Percentiles rank a stretch among this genome's conserved stretches.
Conservation (phyloP, 2,329 filamentous ascomycete species). For the Ilyonectria sp. region DNA sequence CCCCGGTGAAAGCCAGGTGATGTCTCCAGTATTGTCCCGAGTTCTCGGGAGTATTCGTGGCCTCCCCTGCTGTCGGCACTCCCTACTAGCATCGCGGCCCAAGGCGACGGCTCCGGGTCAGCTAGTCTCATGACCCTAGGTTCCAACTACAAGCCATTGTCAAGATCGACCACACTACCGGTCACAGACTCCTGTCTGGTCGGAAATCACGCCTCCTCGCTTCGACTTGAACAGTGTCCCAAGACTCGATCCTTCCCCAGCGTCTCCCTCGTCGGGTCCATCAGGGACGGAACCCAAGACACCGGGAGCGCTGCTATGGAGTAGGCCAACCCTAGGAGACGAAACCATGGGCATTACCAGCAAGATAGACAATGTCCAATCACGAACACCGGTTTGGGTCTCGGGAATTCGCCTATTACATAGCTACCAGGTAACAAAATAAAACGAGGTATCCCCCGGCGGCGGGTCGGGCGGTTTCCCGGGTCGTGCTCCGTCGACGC, state of each 20-base stretch:
- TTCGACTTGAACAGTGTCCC: conserved; percentile 1
- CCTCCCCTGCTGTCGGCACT: conserved; percentile 6
- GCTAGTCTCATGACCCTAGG: conserved; percentile 5
- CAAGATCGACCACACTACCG: conserved; percentile 22
- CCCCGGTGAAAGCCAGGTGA: neutral
- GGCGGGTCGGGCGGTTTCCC: conserved; percentile 29
- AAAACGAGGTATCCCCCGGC: conserved; percentile 11
- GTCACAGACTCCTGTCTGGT: conserved; percentile 4
- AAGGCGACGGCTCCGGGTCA: conserved; percentile 7
- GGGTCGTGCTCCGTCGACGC: conserved; percentile 35
- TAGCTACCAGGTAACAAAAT: conserved; percentile 31
- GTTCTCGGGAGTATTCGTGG: conserved; percentile 16
- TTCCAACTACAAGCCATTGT: conserved; percentile 4
- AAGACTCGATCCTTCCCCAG: conserved; percentile 4
- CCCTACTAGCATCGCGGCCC: conserved; percentile 17
- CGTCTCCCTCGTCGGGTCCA: neutral
- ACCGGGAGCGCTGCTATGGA: conserved; percentile 11
- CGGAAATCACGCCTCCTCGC: conserved; percentile 14
- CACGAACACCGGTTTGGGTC: conserved; percentile 31
- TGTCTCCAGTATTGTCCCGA: conserved; percentile 17
- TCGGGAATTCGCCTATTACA: conserved; percentile 38
- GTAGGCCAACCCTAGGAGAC: conserved; percentile 19
- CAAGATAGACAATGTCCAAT: conserved; percentile 36
- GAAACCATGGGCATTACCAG: conserved; percentile 2
- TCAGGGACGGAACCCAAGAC: conserved; percentile 21